A percentile compares a stretch with the other conserved stretches of the same genome.
phyloP scores from a whole-genome alignment of 495 filamentous ascomycete genomes.

The Penicillium chermesinum region DNA sequence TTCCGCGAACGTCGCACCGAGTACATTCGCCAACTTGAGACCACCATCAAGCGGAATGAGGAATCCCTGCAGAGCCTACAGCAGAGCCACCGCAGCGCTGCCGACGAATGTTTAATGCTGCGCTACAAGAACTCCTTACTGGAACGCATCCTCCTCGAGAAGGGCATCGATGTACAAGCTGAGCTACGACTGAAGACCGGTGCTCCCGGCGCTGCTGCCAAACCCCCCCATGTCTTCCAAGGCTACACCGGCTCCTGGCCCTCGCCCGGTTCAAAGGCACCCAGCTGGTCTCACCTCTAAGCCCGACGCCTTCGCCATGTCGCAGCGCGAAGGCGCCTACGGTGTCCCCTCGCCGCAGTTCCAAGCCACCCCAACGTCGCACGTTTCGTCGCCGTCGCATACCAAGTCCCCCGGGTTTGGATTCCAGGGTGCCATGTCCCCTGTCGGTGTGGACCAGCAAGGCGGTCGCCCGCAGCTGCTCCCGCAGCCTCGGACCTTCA shows the following conservation, averaged over 20 bases:
- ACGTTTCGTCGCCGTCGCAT: slow-evolving; percentile 68
- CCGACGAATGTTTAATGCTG: slow-evolving; percentile 96
- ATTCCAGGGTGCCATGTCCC: slow-evolving; percentile 64
- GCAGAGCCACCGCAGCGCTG: slow-evolving; percentile 88
- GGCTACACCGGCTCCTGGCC: slow-evolving; percentile 39
- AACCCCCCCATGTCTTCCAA: slow-evolving; percentile 46
- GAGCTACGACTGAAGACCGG: slow-evolving; percentile 87
- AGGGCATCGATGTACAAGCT: slow-evolving; percentile 97
- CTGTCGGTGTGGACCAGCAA: slow-evolving; percentile 60
- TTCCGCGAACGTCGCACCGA: slow-evolving; percentile 95
- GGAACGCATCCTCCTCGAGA: slow-evolving; percentile 91
- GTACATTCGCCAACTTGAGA: slow-evolving; percentile 98
- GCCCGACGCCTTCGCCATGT: slow-evolving; percentile 54
- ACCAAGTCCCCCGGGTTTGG: slow-evolving; percentile 66
- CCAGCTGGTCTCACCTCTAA: slow-evolving; percentile 63
- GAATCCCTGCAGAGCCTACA: slow-evolving; percentile 86
- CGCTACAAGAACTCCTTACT: slow-evolving; percentile 97
- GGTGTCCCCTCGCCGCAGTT: slow-evolving; percentile 54
- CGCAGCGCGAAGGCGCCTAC: slow-evolving; percentile 47
- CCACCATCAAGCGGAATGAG: slow-evolving; percentile 96
- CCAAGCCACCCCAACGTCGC: slow-evolving; percentile 78
- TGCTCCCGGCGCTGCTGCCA: slow-evolving; percentile 55
- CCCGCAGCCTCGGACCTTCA: slow-evolving; percentile 39
- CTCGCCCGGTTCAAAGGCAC: slow-evolving; percentile 56
- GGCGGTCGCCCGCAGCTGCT: slow-evolving; percentile 47